Evolutionary conservation across 2,329 filamentous ascomycete species (phyloP).

Genomic region (Tolypocladium capitatum): DNA sequence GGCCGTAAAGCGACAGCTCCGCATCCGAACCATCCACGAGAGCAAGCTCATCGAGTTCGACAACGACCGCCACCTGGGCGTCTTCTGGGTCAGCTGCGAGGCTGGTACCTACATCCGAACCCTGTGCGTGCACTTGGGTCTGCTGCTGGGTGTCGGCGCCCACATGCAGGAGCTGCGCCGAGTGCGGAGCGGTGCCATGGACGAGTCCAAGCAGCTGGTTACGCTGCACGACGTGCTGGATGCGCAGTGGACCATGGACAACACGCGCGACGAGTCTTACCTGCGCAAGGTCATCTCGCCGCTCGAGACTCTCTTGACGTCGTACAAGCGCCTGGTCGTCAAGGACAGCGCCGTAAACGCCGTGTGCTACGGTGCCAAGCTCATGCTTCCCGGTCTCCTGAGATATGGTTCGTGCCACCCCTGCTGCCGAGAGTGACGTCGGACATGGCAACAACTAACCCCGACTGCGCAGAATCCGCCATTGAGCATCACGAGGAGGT

Average conservation of each 20-base stretch:
- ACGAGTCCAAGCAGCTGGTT: constrained; percentile 76
- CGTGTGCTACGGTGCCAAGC: constrained; percentile 95
- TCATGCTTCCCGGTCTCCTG: constrained; percentile 94
- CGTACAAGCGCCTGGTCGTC: constrained; percentile 94
- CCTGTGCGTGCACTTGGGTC: constrained; percentile 83
- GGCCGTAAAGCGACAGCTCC: constrained; percentile 95
- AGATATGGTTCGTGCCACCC: constrained; percentile 58
- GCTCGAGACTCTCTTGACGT: constrained; percentile 79
- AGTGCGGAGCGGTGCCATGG: constrained; percentile 90
- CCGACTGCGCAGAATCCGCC: constrained; percentile 48
- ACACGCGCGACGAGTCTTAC: constrained; percentile 87
- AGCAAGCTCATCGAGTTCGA: constrained; percentile 96
- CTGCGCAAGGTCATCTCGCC: constrained; percentile 84
- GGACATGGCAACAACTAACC: constrained; percentile 9
- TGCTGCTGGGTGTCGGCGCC: constrained; percentile 66
- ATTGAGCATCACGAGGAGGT: constrained; percentile 95
- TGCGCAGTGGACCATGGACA: constrained; percentile 92
- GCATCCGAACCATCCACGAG: constrained; percentile 96
- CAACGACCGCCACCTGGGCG: constrained; percentile 91
- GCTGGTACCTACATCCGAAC: constrained; percentile 97
- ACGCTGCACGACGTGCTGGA: constrained; percentile 81
- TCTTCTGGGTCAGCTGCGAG: constrained; percentile 99
- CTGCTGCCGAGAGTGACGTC: background rate
- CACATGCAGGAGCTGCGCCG: constrained; percentile 97
- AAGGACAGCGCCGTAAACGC: constrained; percentile 80